Conservation (phyloP, 2,329 filamentous ascomycete species). For the Diaporthe citriasiana region DNA sequence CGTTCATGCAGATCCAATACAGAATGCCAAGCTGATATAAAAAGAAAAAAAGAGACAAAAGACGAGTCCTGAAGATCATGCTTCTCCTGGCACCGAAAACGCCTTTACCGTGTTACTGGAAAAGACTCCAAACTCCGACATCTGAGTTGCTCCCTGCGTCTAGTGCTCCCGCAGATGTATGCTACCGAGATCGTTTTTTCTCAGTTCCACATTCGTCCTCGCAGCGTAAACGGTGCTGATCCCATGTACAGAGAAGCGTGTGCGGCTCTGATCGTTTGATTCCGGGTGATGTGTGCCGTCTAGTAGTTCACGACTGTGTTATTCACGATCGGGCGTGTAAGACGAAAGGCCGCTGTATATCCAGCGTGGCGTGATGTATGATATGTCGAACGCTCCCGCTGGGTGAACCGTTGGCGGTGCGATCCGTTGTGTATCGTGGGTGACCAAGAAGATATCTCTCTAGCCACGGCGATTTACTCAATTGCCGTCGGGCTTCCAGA, state of each 20-base stretch:
- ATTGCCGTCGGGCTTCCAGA: slow-evolving; percentile 62
- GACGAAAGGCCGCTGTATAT: slow-evolving; percentile 2
- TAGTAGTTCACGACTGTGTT: neutral
- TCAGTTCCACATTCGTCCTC: slow-evolving; percentile 27
- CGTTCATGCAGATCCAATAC: slow-evolving; percentile 34
- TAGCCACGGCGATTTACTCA: slow-evolving; percentile 40
- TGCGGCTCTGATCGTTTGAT: slow-evolving; percentile 35
- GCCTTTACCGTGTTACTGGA: slow-evolving; percentile 35
- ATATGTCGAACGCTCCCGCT: neutral
- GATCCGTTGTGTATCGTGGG: slow-evolving; percentile 3
- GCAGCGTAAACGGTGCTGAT: slow-evolving; percentile 5
- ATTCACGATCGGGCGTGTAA: neutral
- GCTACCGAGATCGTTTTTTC: slow-evolving; percentile 28
- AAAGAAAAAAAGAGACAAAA: neutral
- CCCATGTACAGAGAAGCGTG: slow-evolving; percentile 38
- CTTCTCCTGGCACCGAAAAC: slow-evolving; percentile 33
- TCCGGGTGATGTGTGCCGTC: neutral
- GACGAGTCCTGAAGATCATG: slow-evolving; percentile 19
- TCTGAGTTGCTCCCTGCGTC: slow-evolving; percentile 31
- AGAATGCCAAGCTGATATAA: slow-evolving; percentile 34
- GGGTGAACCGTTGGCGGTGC: neutral
- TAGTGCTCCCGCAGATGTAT: slow-evolving; percentile 35
- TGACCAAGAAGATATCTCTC: slow-evolving; percentile 16
- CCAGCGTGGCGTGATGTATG: neutral
- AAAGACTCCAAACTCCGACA: slow-evolving; percentile 37